Evolutionary conservation across 495 filamentous ascomycete species (phyloP), one percentile per base, ranked within the genome.

Genomic region (Aspergillus heteromorphus): DNA sequence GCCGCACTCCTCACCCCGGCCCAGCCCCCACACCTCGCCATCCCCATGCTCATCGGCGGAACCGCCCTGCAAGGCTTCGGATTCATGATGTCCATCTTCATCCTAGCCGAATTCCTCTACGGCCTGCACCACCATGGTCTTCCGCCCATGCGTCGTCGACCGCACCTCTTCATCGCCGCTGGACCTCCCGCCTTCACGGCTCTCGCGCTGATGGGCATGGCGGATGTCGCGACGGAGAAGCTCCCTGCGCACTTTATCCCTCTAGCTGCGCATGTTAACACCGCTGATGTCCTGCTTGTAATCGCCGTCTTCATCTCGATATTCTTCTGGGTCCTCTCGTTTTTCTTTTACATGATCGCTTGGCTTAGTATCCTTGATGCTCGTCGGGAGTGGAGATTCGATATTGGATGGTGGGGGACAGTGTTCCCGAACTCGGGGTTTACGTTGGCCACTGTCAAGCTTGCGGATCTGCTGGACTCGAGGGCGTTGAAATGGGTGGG

Each of bases 101-200:
- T 70, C 54, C 64, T 64, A 53, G 54, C 54, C 2, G 55, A 65
- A 19, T 83, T 79, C 43, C 61, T 83, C 36, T 64, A 64, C 14
- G 60, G 76, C 6, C 57, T 84, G 34, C 79, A 82, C 61, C 65
- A 68, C 13, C 72, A 68, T 45, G 81, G 81, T 0, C 60, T 83
- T 4, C 55, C 80, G 56, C 13, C 71, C 53, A 54, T 73, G 54
- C 47, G 31, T 5, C 45, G 48, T 6, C 66, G 80, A 27, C 74
- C 78, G 2, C 77, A 76, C 6, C 83, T 87, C 78, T 85, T 85
- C 65, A 85, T 87, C 43, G 77, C 80, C 1, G 82, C 85, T 13
- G 83, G 78, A 1, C 81, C 81, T 8, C 68, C 81, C 4, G 73
- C 75, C 6, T 87, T 85, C 61, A 86, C 83, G 0, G 75, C 71